A percentile compares a stretch with the other conserved stretches of the same genome.
phyloP scores from a whole-genome alignment of 2,329 filamentous ascomycete genomes.

The Clarireedia paspali region DNA sequence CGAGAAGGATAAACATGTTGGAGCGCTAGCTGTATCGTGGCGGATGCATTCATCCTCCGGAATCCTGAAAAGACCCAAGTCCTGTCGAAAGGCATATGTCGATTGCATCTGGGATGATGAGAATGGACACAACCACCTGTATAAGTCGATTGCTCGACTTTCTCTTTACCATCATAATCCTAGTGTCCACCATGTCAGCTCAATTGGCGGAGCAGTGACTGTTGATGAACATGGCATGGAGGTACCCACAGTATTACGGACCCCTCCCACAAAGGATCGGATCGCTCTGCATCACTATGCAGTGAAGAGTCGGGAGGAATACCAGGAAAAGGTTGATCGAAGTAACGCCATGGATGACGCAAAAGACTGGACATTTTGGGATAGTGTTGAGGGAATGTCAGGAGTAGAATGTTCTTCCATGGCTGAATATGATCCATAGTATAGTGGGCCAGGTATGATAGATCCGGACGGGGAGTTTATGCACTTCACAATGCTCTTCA shows the following conservation, averaged over 20 bases:
- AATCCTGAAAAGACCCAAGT: slow-evolving; percentile 22
- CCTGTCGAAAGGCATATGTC: slow-evolving; percentile 25
- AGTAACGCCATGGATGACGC: slow-evolving; percentile 24
- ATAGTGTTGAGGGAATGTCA: slow-evolving; percentile 23
- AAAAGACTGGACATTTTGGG: slow-evolving; percentile 25
- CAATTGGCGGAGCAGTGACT: slow-evolving; percentile 14
- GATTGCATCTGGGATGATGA: slow-evolving; percentile 28
- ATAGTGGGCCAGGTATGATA: not conserved
- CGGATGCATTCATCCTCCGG: slow-evolving; percentile 28
- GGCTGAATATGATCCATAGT: slow-evolving; percentile 21
- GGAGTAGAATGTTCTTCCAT: slow-evolving; percentile 24
- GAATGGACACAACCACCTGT: slow-evolving; percentile 24
- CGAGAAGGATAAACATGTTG: slow-evolving; percentile 20
- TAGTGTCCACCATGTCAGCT: slow-evolving; percentile 18
- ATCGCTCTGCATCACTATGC: slow-evolving; percentile 31
- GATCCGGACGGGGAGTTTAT: too few relatives aligned
- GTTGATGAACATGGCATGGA: slow-evolving; percentile 25
- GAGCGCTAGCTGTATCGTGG: slow-evolving; percentile 29
- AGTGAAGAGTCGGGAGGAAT: slow-evolving; percentile 29
- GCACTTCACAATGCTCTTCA: too few relatives aligned
- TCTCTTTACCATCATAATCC: slow-evolving; percentile 9
- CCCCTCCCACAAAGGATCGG: slow-evolving; percentile 25
- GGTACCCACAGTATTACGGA: slow-evolving; percentile 18
- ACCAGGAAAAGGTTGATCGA: slow-evolving; percentile 24
- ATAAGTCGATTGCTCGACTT: slow-evolving; percentile 28